Evolutionary conservation across 179 eudicot species (phyloP), one percentile per base, ranked within the genome.

Genomic region (Camellia oleifera): DNA sequence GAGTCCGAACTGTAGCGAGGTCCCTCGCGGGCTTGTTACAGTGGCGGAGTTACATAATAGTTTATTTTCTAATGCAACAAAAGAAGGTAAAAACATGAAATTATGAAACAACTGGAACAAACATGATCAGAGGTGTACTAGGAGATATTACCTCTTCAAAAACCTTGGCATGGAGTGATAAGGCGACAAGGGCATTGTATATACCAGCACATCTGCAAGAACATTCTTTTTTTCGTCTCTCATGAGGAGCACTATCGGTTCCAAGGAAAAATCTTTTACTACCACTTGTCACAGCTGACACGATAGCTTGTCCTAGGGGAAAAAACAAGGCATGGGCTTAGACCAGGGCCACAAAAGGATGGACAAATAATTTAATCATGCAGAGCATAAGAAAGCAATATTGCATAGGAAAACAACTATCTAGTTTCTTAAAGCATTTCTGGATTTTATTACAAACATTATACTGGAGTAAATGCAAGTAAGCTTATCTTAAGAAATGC

Each of bases 231-330:
- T 78, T 86, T 54, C 80, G 81, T 78, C 88, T 91, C 77, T 96
- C 99, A 81, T 96, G 98, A 69, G 99, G 99, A 69, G 98, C 99
- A 75, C 97, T 94, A 78, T 96, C 99, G 57, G 99, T 96, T 77
- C 99, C 99, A 64, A 92, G 91, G 82, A 96, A 96, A 85, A 90
- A 94, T 81, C 85, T 88, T 80, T 81, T 94, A 83, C 92, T 93
- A 74, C 99, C 99, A 78, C 94, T 94, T 6, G 99, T 94, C 58
- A 94, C 98, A 53, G 97, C 99, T 66, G 94, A 82, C 77, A 89
- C 90, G 72, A 96, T 87, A 81, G 98, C 90, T 82, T 85, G 90
- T 75, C 98, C 99, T 96, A 81, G 54, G 82, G 15, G 48, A 58
- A 53, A 1, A 79, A 69, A 12, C 73, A 77, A 26, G 5, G 18